These are phyloP conservation scores for Colletotrichum orbiculare DNA, from an alignment of 2,329 filamentous ascomycete genomes.

Conservation along the genomic window DNA sequence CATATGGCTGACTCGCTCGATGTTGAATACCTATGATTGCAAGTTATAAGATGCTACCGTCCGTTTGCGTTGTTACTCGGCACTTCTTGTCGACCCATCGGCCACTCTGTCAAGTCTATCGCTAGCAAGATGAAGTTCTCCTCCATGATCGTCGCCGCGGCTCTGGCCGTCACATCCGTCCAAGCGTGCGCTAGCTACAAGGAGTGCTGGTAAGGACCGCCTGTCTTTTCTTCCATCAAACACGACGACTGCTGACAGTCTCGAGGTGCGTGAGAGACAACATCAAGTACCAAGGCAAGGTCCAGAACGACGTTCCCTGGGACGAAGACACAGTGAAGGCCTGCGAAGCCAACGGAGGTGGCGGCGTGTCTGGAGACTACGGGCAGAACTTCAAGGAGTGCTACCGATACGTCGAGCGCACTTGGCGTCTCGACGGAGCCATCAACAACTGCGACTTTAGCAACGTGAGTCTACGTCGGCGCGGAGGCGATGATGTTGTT, in stretches of 20 bases:
- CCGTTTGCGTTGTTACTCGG: no score
- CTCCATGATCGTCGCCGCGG: not conserved
- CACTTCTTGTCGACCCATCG: no score
- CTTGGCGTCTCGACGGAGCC: not conserved
- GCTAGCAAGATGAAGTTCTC: not conserved
- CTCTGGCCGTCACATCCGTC: constrained; percentile 2
- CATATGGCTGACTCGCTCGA: no score
- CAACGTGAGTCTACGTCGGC: not conserved
- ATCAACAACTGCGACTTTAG: constrained; percentile 3
- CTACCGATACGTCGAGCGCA: constrained; percentile 5
- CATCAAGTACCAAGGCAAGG: not conserved
- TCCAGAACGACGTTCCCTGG: constrained; percentile 1
- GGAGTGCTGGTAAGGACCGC: not conserved
- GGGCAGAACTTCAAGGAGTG: constrained; percentile 14
- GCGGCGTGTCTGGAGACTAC: not conserved
- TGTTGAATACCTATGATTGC: no score
- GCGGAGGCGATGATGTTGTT: no score
- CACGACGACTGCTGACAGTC: not conserved
- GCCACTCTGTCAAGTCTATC: no score
- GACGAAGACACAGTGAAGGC: constrained; percentile 3
- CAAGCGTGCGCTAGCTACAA: constrained; percentile 5
- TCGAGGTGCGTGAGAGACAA: constrained; percentile 1
- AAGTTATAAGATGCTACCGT: no score
- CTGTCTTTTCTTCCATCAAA: not conserved
- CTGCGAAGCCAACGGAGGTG: not conserved